Conservation (phyloP, 2,329 filamentous ascomycete genomes). For the Verruconis gallopava region DNA sequence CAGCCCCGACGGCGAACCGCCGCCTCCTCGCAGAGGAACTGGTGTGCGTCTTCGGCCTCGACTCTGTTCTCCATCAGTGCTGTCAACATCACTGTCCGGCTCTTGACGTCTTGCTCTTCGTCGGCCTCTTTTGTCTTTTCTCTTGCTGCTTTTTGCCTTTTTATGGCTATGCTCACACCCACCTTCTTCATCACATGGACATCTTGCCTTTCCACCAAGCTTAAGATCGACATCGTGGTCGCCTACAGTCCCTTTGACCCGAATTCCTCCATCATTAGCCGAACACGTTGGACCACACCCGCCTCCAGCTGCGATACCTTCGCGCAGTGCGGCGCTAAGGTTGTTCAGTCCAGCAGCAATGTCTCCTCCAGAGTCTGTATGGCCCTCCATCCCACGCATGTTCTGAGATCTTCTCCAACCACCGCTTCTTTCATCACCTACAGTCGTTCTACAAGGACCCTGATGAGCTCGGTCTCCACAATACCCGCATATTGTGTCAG, state of each 20-base stretch:
- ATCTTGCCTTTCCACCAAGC: conserved; percentile 5
- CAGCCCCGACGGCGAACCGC: no score
- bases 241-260: conserved; percentile 4
- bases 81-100: background rate
- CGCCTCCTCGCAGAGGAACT: no score
- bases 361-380: background rate
- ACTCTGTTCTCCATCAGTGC: background rate
- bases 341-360: background rate
- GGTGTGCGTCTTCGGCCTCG: background rate
- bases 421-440: background rate
- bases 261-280: conserved; percentile 4
- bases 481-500: background rate
- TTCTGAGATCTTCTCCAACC: conserved; percentile 1
- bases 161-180: conserved; percentile 4
- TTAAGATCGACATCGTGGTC: conserved; percentile 4
- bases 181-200: conserved; percentile 3
- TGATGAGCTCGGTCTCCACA: background rate
- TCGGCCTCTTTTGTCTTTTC: background rate
- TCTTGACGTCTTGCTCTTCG: background rate
- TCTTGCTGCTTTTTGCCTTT: background rate
- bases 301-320: background rate
- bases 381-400: conserved; percentile 1
- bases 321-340: background rate
- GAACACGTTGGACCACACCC: conserved; percentile 4
- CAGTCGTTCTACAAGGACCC: background rate